phyloP scores from a whole-genome alignment of 164 flowering plant species.

The Liriodendron chinense region DNA sequence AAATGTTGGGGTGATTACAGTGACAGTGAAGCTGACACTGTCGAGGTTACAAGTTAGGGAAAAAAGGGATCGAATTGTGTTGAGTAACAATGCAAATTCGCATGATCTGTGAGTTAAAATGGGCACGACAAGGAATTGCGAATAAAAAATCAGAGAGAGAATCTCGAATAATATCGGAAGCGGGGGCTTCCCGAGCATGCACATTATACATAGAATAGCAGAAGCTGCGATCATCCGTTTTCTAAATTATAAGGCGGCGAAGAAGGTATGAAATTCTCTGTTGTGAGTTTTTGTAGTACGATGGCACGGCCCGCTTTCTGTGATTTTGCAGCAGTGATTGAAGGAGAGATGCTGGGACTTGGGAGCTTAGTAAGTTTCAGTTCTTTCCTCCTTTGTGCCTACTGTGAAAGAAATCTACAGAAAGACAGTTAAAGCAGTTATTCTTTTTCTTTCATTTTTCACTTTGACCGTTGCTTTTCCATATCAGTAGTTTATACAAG shows the following conservation, averaged over 20 bases:
- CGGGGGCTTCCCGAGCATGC: no score
- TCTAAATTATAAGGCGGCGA: not conserved
- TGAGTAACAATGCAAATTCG: not conserved
- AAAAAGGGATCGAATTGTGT: not conserved
- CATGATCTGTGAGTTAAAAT: not conserved
- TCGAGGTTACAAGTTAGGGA: constrained; percentile 43
- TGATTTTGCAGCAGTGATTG: constrained; percentile 10
- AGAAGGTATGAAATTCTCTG: not conserved
- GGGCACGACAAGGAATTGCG: not conserved
- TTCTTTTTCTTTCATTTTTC: constrained; percentile 1
- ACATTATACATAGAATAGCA: no score
- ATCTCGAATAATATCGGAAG: no score
- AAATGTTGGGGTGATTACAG: constrained; percentile 91
- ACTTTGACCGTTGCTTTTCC: not conserved
- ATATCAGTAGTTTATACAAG: not conserved
- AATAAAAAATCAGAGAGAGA: not conserved
- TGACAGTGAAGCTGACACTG: constrained; percentile 61
- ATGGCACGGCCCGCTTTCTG: not conserved
- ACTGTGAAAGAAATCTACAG: not conserved
- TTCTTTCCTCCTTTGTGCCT: not conserved
- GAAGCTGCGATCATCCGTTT: not conserved
- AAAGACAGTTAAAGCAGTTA: not conserved
- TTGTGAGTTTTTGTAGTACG: no score
- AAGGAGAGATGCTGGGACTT: not conserved
- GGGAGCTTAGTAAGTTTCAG: not conserved